Conservation (phyloP, 148 eudicot genomes). For the Chenopodium album region DNA sequence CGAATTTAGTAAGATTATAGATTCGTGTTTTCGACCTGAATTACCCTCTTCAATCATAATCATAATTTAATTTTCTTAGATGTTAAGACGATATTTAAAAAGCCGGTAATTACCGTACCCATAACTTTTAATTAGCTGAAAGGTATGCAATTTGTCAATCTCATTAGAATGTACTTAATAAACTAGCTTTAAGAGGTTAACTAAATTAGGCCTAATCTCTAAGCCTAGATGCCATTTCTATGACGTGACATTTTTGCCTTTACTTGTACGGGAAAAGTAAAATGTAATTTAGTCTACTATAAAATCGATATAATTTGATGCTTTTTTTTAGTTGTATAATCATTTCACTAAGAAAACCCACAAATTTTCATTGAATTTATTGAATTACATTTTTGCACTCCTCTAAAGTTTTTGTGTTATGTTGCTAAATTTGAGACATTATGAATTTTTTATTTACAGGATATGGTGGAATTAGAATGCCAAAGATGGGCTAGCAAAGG, state of each 20-base stretch:
- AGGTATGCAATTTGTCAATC: background rate
- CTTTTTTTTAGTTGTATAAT: background rate
- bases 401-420: background rate
- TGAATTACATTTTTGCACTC: background rate
- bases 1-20: background rate
- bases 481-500: slow-evolving; percentile 84
- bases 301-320: background rate
- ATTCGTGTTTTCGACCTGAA: background rate
- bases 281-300: background rate
- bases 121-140: background rate
- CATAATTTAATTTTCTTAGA: background rate
- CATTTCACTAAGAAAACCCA: background rate
- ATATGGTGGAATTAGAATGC: slow-evolving; percentile 83
- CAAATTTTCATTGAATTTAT: background rate
- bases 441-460: slow-evolving; percentile 35
- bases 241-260: background rate
- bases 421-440: background rate
- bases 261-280: background rate
- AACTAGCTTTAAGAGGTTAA: background rate
- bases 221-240: background rate
- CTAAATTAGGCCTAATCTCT: background rate
- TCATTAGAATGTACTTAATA: background rate
- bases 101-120: background rate
- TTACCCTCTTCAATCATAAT: background rate
- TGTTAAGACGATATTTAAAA: background rate